Evolutionary conservation across 2,329 filamentous ascomycete species (phyloP), one percentile per base, ranked within the genome.

Genomic region (Diaporthe longicolla): DNA sequence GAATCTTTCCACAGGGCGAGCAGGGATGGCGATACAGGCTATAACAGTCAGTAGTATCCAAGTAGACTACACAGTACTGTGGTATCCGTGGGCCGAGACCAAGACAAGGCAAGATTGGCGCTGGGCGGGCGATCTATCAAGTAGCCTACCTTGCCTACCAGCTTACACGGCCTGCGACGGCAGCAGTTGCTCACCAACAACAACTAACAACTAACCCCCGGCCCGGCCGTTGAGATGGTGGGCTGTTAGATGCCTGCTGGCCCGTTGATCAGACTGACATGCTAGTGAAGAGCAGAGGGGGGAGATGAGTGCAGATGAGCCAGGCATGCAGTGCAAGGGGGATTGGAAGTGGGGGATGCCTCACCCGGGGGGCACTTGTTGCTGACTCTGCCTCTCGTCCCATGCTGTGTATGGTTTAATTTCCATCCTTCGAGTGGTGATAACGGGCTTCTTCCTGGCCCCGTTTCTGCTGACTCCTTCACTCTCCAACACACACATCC

Each of bases 391-490:
- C 40, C 29, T 37, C 40, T 26, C 58, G 13, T 45, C 9, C 37
- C 58, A 29, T 43, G n/a, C 43, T 50, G 43, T 66, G 15, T 37
- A 66, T 37, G 61, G 43, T n/a, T 37, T 52, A 52, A 66, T 66
- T 66, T 66, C 61, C 61, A 66, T 66, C 61, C 61, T 66, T 66
- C 61, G 29, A 66, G 37, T 66, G 26, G 43, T 50, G 29, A 29
- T 24, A 65, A 35, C 61, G 61, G 43, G 29, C 61, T 35, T 35
- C 29, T 35, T 35, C 19, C 11, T 66, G 26, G 45, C 48, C 61
- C 61, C 61, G 61, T 24, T 26, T 26, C 43, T 59, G 58, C 37
- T 45, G 24, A 45, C 40, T 65, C 59, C 40, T 50, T 50, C 21
- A n/a, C 45, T 13, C 59, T 17, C 59, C 24, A 48, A 65, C 59